Percentiles rank a stretch among this genome's conserved stretches.
phyloP scores from a whole-genome alignment of 306 rosid species.

The Acacia confusa region DNA sequence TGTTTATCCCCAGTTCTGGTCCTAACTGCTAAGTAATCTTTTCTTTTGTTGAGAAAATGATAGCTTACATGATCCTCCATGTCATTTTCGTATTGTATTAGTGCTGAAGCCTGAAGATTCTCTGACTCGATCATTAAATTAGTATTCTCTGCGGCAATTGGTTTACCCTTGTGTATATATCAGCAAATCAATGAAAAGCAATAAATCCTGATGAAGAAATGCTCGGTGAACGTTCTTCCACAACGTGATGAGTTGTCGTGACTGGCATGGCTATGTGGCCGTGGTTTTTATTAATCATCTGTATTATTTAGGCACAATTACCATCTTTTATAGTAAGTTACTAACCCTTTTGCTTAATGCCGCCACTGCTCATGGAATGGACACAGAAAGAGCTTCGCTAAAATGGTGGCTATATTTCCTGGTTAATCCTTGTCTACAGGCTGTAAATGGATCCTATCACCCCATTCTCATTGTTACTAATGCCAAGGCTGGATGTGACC shows the following conservation, averaged over 20 bases:
- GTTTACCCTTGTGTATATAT: neutral
- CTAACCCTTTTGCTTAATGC: neutral
- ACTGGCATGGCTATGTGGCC: neutral
- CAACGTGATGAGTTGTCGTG: neutral
- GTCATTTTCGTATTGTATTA: neutral
- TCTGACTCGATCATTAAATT: neutral
- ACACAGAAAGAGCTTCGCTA: neutral
- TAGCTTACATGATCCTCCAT: neutral
- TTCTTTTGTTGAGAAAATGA: neutral
- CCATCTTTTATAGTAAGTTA: neutral
- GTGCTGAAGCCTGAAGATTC: neutral
- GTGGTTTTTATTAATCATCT: neutral
- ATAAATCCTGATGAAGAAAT: neutral
- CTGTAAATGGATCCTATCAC: neutral
- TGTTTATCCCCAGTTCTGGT: neutral
- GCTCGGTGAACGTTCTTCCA: neutral
- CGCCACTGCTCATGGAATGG: neutral
- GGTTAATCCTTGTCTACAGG: neutral
- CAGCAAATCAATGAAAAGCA: neutral
- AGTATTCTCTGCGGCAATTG: neutral
- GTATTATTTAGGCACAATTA: neutral
- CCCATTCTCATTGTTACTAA: neutral
- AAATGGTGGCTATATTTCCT: neutral
- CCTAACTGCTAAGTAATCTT: neutral
- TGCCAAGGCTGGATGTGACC: neutral